Percentiles rank a stretch among this genome's conserved stretches.
phyloP scores from a whole-genome alignment of 148 eudicot genomes.

The Salicornia ramosissima region DNA sequence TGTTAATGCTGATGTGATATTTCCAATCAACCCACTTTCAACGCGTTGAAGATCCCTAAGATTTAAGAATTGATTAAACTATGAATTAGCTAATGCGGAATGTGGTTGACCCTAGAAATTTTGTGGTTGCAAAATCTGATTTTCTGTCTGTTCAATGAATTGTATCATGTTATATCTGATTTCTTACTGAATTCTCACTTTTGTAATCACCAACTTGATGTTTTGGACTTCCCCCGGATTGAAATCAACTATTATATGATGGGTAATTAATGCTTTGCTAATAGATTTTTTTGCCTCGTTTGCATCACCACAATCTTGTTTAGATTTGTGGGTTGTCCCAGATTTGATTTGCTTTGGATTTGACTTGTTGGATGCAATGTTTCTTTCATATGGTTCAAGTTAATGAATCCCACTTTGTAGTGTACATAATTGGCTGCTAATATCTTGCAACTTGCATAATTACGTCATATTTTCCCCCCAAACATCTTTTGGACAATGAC shows the following conservation, averaged over 20 bases:
- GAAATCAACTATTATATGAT: constrained; percentile 2
- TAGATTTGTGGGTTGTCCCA: constrained; percentile 3
- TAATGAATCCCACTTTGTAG: not conserved
- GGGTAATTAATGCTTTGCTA: constrained; percentile 12
- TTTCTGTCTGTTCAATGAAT: constrained; percentile 24
- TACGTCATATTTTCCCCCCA: not conserved
- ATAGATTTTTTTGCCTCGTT: not conserved
- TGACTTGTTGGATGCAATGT: constrained; percentile 16
- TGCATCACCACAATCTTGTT: constrained; percentile 1
- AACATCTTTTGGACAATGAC: not conserved
- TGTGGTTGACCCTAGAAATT: constrained; percentile 16
- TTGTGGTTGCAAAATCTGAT: constrained; percentile 16
- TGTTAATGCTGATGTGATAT: not conserved
- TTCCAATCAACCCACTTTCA: constrained; percentile 23
- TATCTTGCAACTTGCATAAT: not conserved
- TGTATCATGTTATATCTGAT: constrained; percentile 6
- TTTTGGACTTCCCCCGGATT: not conserved
- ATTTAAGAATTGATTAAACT: constrained; percentile 8
- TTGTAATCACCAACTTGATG: not conserved
- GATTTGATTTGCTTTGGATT: constrained; percentile 5
- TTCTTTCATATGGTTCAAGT: constrained; percentile 1
- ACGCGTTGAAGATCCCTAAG: constrained; percentile 28
- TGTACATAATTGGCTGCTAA: not conserved
- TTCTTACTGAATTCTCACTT: not conserved
- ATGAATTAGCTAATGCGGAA: not conserved